phyloP scores from a whole-genome alignment of 169 alveolate species.

The Pseudocohnilembus persalinus region DNA sequence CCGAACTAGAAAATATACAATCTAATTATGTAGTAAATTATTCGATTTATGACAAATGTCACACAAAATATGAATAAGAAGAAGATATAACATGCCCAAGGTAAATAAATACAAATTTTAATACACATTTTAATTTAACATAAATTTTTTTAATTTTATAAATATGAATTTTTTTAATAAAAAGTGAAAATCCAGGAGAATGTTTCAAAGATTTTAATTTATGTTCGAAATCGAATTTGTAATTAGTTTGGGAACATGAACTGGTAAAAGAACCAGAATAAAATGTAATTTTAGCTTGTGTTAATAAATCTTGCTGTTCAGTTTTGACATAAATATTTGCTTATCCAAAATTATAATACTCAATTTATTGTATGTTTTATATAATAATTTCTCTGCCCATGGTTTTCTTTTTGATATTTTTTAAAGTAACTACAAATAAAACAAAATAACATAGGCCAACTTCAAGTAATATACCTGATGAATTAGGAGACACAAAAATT shows the following conservation, averaged over 20 bases:
- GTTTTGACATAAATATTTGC: not conserved
- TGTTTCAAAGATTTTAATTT: not conserved
- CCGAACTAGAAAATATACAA: not conserved
- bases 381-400: not conserved
- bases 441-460: not conserved
- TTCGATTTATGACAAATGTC: not conserved
- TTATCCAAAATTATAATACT: not conserved
- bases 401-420: not conserved
- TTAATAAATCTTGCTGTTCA: not conserved
- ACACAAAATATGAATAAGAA: not conserved
- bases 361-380: not conserved
- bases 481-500: not conserved
- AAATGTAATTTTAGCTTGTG: not conserved
- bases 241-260: not conserved
- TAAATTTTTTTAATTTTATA: too few species aligned
- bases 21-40: not conserved
- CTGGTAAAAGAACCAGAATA: not conserved
- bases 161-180: too few species aligned
- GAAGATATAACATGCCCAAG: not conserved
- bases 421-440: not conserved
- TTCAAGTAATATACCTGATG: not conserved
- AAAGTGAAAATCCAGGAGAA: not conserved
- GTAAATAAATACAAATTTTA: too few species aligned
- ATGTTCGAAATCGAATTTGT: not conserved
- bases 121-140: too few species aligned